A percentile compares a stretch with the other conserved stretches of the same genome.
Evolutionary conservation across 106 monocot genomes (phyloP).

Genomic region (Acanthochlamys bracteata): DNA sequence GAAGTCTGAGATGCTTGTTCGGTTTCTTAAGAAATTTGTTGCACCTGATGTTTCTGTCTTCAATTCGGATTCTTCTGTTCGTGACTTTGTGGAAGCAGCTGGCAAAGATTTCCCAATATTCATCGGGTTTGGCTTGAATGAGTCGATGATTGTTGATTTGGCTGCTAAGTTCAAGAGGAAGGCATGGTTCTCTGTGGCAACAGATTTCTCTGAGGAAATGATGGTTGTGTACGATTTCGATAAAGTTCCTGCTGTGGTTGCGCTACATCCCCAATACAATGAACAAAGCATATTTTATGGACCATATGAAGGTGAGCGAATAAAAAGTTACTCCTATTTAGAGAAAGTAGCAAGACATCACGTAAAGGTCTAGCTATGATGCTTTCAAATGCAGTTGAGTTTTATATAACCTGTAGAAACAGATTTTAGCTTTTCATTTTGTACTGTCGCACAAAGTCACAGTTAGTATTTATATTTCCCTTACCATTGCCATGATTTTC

Average conservation of each 20-base stretch:
- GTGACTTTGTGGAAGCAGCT: constrained; percentile 57
- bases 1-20: constrained; percentile 70
- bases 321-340: too few relatives aligned
- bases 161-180: constrained; percentile 74
- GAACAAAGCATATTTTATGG: constrained; percentile 93
- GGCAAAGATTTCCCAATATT: constrained; percentile 87
- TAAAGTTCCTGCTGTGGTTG: constrained; percentile 81
- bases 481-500: too few relatives aligned
- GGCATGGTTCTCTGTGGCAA: constrained; percentile 87
- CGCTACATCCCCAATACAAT: constrained; percentile 69
- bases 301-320: constrained; percentile 97
- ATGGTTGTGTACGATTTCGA: constrained; percentile 94
- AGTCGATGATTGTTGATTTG: constrained; percentile 49
- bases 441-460: too few relatives aligned
- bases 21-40: constrained; percentile 74
- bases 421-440: too few relatives aligned
- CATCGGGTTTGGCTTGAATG: constrained; percentile 84
- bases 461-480: too few relatives aligned
- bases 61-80: constrained; percentile 59
- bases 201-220: constrained; percentile 84
- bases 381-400: too few relatives aligned
- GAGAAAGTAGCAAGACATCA: too few relatives aligned
- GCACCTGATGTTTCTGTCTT: constrained; percentile 79
- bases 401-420: too few relatives aligned
- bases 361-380: too few relatives aligned